phyloP scores from a whole-genome alignment of 441 rosid genomes.

The Populus hybrid region DNA sequence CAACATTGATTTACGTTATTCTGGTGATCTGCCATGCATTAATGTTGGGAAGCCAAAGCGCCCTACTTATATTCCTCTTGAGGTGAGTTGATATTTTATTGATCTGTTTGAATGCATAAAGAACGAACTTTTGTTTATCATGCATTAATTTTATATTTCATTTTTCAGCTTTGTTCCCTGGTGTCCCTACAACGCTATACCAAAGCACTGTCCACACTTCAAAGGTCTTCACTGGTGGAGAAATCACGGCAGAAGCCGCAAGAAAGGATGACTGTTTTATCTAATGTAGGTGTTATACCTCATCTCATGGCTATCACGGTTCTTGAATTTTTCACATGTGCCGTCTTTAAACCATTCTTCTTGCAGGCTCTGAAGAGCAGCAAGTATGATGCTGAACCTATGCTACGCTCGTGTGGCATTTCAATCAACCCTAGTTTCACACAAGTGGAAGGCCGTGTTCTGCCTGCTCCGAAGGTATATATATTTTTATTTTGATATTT shows the following conservation, averaged over 20 bases:
- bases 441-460: constrained; percentile 75
- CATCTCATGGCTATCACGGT: not conserved
- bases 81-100: constrained; percentile 33
- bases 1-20: constrained; percentile 48
- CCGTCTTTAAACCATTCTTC: not conserved
- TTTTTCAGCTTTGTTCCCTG: constrained; percentile 56
- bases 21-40: constrained; percentile 68
- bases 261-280: constrained; percentile 66
- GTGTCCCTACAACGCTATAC: constrained; percentile 80
- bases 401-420: constrained; percentile 66
- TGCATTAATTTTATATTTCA: not conserved
- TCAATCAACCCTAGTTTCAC: constrained; percentile 51
- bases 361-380: constrained; percentile 56
- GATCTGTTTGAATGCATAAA: not conserved
- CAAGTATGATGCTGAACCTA: constrained; percentile 62
- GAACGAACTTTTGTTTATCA: not conserved
- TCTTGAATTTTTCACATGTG: not conserved
- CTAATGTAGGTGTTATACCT: constrained; percentile 37
- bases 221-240: constrained; percentile 78
- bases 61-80: constrained; percentile 74
- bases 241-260: constrained; percentile 88
- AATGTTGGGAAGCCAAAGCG: constrained; percentile 86
- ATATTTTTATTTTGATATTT: not conserved
- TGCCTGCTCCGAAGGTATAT: constrained; percentile 55
- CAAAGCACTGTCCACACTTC: constrained; percentile 54